phyloP scores from a whole-genome alignment of 2,329 filamentous ascomycete species.

The Alternaria sp. region DNA sequence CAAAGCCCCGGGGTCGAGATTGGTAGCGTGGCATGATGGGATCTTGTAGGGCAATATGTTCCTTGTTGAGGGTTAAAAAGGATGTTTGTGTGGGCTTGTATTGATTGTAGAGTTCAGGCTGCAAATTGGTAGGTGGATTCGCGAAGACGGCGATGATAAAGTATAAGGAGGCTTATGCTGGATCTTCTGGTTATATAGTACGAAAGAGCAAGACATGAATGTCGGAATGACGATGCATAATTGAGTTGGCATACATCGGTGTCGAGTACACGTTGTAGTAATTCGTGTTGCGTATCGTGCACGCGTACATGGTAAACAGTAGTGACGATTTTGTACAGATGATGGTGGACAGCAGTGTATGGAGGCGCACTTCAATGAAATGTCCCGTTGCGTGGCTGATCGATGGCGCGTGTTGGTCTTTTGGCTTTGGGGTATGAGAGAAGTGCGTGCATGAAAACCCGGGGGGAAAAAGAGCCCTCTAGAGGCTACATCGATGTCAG shows the following conservation, averaged over 20 bases:
- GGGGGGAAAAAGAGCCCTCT: background rate
- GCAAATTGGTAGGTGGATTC: background rate
- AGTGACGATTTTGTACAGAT: background rate
- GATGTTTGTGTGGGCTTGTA: fast-evolving
- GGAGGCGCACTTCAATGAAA: background rate
- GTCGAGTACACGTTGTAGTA: background rate
- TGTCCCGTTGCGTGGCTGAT: background rate
- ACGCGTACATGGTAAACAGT: background rate
- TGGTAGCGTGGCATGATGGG: background rate
- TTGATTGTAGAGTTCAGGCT: too few relatives aligned
- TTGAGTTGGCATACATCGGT: background rate
- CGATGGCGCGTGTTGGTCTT: background rate
- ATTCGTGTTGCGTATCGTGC: background rate
- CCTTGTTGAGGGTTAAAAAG: background rate
- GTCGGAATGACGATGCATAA: background rate
- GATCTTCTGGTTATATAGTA: background rate
- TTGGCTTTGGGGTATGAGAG: background rate
- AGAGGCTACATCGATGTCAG: background rate
- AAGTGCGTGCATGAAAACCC: background rate
- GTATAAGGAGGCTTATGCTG: background rate
- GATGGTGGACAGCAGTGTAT: background rate
- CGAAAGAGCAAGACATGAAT: background rate
- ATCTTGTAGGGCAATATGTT: background rate
- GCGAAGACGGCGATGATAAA: background rate
- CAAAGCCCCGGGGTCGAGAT: background rate